A percentile compares a stretch with the other conserved stretches of the same genome.
These are phyloP conservation scores for Hypericum androsaemum DNA, from an alignment of 345 rosid species.

Conservation along the genomic window DNA sequence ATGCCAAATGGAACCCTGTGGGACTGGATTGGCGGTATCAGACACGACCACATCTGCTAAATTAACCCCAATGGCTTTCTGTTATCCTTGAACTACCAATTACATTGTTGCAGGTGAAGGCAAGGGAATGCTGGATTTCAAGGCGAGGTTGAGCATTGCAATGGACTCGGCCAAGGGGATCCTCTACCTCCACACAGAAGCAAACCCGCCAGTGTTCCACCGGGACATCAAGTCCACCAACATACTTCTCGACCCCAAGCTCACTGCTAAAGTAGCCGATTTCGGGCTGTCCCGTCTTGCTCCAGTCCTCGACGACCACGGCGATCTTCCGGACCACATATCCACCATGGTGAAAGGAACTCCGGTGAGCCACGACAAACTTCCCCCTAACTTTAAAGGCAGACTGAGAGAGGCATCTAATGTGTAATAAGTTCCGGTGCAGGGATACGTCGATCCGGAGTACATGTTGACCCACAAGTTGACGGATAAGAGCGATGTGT, in stretches of 20 bases:
- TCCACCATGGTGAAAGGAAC: slow-evolving; percentile 72
- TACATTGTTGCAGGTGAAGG: slow-evolving; percentile 36
- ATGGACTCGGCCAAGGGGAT: slow-evolving; percentile 73
- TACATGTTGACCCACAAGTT: slow-evolving; percentile 79
- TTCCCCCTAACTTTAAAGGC: too few species aligned
- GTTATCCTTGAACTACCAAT: too few species aligned
- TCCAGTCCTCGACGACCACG: slow-evolving; percentile 61
- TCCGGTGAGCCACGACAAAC: too few species aligned
- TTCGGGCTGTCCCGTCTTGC: slow-evolving; percentile 80
- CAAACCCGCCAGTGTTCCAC: slow-evolving; percentile 75
- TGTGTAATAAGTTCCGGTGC: too few species aligned
- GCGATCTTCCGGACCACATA: slow-evolving; percentile 48
- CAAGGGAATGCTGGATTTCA: slow-evolving; percentile 43
- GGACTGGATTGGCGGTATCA: slow-evolving; percentile 74
- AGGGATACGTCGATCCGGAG: slow-evolving; percentile 94
- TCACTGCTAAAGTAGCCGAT: slow-evolving; percentile 74
- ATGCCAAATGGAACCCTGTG: slow-evolving; percentile 80
- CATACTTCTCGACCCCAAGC: slow-evolving; percentile 59
- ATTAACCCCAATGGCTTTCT: too few species aligned
- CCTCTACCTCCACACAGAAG: slow-evolving; percentile 79
- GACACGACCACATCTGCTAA: neutral
- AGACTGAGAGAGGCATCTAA: too few species aligned
- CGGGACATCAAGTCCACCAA: slow-evolving; percentile 54
- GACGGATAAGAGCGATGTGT: slow-evolving; percentile 92
- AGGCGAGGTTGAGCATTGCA: slow-evolving; percentile 50